Evolutionary conservation across 2,329 filamentous ascomycete genomes (phyloP).

Genomic region (Hypoxylon rubiginosum): DNA sequence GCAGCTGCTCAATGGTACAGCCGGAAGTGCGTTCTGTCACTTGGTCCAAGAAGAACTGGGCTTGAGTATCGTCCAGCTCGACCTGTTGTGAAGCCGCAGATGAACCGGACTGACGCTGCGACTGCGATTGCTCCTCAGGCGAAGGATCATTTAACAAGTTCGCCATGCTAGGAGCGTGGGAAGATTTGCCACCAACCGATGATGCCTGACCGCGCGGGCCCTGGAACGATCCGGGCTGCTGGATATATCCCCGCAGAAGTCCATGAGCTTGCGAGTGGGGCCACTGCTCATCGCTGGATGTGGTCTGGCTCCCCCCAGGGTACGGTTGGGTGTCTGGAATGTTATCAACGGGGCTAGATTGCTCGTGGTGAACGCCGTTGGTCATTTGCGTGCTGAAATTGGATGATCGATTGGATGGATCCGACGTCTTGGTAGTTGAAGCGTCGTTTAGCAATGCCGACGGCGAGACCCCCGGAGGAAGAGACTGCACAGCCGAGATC

Average conservation of each 20-base stretch:
- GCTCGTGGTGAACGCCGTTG: constrained; percentile 72
- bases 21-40: constrained; percentile 78
- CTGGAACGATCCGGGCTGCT: constrained; percentile 53
- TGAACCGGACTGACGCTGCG: constrained; percentile 47
- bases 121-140: constrained; percentile 53
- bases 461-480: constrained; percentile 70
- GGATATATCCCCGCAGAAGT: constrained; percentile 57
- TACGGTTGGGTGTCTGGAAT: constrained; percentile 68
- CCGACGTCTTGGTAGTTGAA: constrained; percentile 91
- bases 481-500: constrained; percentile 69
- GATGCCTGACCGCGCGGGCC: constrained; percentile 51
- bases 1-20: constrained; percentile 91
- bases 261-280: constrained; percentile 69
- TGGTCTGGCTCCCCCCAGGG: constrained; percentile 58
- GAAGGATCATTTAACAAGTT: constrained; percentile 59
- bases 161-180: constrained; percentile 53
- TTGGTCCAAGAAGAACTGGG: constrained; percentile 71
- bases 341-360: constrained; percentile 52
- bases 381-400: constrained; percentile 79
- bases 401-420: constrained; percentile 73
- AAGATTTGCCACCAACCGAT: constrained; percentile 55
- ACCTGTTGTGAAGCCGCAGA: constrained; percentile 62
- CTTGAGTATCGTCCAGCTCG: constrained; percentile 61
- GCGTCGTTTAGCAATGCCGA: constrained; percentile 82
- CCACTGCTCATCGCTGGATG: constrained; percentile 68